Base-by-base conservation (phyloP, 306 rosid species). In the Quercus cerris region DNA sequence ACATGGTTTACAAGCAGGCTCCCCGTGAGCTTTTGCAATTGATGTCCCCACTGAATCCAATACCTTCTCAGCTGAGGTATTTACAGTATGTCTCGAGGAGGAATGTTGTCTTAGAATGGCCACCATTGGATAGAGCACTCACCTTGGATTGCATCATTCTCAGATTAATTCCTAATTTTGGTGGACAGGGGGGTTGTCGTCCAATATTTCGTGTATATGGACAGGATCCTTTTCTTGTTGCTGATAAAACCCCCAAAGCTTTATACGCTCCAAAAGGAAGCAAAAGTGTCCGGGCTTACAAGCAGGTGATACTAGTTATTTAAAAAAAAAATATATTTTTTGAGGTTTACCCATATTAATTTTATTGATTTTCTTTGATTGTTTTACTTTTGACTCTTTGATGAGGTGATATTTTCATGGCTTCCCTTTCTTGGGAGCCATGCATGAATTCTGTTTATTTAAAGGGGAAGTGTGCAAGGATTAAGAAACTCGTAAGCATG, bases 1-100 rank as follows among this genome's bases (percentile, higher is more conserved):
- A 94, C 85, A 92, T 94, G 94, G 91, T 94, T 74, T 90, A 94
- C 77, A 84, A 82, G 87, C 97, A 92, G 85, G 92, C 99, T 38
- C 99, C 99, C 0, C 84, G 75, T 4, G 97, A 93, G 85, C 92
- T 92, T 81, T 82, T 94, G 88, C 94, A 91, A 66, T 78, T 93
- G 77, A 55, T 92, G 78, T 85, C 95, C 6, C 88, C 97, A 1
- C 73, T 94, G 79, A 91, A 88, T 85, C 99, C 99, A 0, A 69
- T 90, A 31, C 97, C 99, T 88, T 92, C 97, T 46, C 99, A 94
- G 80, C 76, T 87, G 82, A 86, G 99, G 90, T 94, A 92, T 84
- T 84, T 94, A 76, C 97, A 89, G 87, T 94, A 94, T 75, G 81
- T 94, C 41, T 89, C 95, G 0, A 88, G 97, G 92, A 91, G 99